Evolutionary conservation across 2,329 filamentous ascomycete genomes (phyloP).

Genomic region (Colletotrichum phormii): DNA sequence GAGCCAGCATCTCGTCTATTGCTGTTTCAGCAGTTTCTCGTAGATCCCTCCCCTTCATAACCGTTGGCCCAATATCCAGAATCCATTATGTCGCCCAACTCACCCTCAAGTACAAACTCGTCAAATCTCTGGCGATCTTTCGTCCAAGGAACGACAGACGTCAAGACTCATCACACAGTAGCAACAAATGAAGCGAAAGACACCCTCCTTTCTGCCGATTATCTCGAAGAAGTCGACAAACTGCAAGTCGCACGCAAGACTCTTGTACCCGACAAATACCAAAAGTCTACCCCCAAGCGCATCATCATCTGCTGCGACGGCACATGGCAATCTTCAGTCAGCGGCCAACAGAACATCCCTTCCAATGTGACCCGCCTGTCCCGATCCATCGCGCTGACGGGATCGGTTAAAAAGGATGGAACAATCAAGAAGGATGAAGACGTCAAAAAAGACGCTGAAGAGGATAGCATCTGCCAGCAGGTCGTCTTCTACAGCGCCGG

Average conservation of each 20-base stretch:
- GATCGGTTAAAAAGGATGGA: not conserved
- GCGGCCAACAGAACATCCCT: slow-evolving; percentile 2
- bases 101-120: not conserved
- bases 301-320: slow-evolving; percentile 30
- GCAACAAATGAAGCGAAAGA: not conserved
- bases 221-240: not conserved
- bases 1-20: too few species aligned
- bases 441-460: too few species aligned
- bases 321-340: slow-evolving; percentile 31
- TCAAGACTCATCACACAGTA: not conserved
- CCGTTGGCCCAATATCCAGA: not conserved
- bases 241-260: not conserved
- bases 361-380: slow-evolving; percentile 23
- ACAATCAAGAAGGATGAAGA: too few species aligned
- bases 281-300: not conserved
- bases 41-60: too few species aligned
- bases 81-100: not conserved
- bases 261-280: too few species aligned
- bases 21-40: too few species aligned
- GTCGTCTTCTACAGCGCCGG: slow-evolving; percentile 3
- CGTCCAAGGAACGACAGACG: not conserved
- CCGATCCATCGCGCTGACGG: not conserved
- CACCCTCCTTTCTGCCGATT: not conserved
- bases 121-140: slow-evolving; percentile 3
- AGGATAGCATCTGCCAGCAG: not conserved